Base-by-base conservation (phyloP, 257 asterid genomes). In the Anisodus tanguticus region DNA sequence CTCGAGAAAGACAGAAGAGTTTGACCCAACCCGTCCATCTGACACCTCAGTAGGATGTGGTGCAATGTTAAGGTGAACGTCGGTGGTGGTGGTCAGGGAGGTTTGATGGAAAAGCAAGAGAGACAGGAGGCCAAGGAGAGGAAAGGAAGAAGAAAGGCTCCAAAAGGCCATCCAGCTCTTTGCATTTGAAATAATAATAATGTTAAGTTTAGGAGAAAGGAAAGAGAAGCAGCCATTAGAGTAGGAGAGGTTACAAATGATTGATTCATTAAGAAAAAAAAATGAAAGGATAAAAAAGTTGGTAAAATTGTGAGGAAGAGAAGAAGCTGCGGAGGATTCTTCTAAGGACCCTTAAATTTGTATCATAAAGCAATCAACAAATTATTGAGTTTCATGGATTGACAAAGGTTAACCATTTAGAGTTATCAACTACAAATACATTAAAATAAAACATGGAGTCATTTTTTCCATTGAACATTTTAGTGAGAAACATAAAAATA, bases 111-210 rank as follows among this genome's bases (percentile, higher is more conserved):
- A 84, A 85, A 87, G 82, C 88, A 90, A 80, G 85, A 93, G 92
- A 82, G 90, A 83, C 90, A 92, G 97, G 93, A 90, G 91, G 94
- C 93, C 91, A 68, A 82, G 84, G 86, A 85, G 72, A 37, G 85
- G 87, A 83, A 86, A 68, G 51, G 84, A 82, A 82, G 88, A 71
- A 74, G 88, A 70, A 88, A 69, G 81, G 84, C 87, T 85, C 90
- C 91, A 80, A 87, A 87, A 83, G 91, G 96, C 95, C 97, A 93
- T 91, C 97, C 95, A 90, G 95, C 90, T 86, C 92, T 88, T 45
- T 71, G 82, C 88, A 79, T 84, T 54, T 84, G 86, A 79, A 13
- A 67, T 53, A 85, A 15, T 43, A 86, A 69, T 69, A 39, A 71
- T 81, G 63, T 49, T 8, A 57, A 84, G 85, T 47, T 47, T 49